phyloP scores from a whole-genome alignment of 2,329 filamentous ascomycete genomes.

The Alternaria sp. region DNA sequence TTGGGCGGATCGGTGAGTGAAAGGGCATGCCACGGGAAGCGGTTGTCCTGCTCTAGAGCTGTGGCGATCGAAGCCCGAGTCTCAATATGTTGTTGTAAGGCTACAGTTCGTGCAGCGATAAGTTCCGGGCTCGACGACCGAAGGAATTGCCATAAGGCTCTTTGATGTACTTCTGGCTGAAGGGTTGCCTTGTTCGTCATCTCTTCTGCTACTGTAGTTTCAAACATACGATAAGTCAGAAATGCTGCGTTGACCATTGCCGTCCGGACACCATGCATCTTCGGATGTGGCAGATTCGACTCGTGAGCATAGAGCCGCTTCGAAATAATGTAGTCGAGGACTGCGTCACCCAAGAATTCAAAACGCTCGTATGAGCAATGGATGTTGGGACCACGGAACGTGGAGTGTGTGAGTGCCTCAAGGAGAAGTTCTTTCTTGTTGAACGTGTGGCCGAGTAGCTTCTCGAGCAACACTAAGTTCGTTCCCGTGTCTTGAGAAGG shows the following conservation, averaged over 20 bases:
- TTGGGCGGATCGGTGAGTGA: slow-evolving; percentile 60
- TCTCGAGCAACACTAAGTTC: slow-evolving; percentile 61
- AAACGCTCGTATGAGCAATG: slow-evolving; percentile 73
- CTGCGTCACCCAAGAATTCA: slow-evolving; percentile 86
- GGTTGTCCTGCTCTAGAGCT: slow-evolving; percentile 59
- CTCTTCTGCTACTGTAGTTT: slow-evolving; percentile 55
- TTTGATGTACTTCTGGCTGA: slow-evolving; percentile 34
- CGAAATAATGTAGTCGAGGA: slow-evolving; percentile 81
- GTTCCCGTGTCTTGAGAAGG: slow-evolving; percentile 20
- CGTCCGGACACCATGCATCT: slow-evolving; percentile 80
- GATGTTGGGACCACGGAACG: slow-evolving; percentile 56
- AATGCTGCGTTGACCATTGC: slow-evolving; percentile 83
- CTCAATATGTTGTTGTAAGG: slow-evolving; percentile 57
- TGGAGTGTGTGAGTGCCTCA: slow-evolving; percentile 83
- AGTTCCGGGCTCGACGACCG: slow-evolving; percentile 64
- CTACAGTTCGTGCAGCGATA: slow-evolving; percentile 56
- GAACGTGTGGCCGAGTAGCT: slow-evolving; percentile 76
- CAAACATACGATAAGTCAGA: slow-evolving; percentile 78
- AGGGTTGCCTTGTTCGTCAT: slow-evolving; percentile 45
- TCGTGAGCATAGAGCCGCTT: slow-evolving; percentile 65
- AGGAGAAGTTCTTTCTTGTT: slow-evolving; percentile 70
- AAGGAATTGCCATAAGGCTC: slow-evolving; percentile 74
- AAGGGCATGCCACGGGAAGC: slow-evolving; percentile 81
- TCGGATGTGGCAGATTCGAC: slow-evolving; percentile 58
- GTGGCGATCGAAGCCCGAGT: slow-evolving; percentile 61